Evolutionary conservation across 306 rosid species (phyloP), one percentile per base, ranked within the genome.

Genomic region (Lotus japonicus): DNA sequence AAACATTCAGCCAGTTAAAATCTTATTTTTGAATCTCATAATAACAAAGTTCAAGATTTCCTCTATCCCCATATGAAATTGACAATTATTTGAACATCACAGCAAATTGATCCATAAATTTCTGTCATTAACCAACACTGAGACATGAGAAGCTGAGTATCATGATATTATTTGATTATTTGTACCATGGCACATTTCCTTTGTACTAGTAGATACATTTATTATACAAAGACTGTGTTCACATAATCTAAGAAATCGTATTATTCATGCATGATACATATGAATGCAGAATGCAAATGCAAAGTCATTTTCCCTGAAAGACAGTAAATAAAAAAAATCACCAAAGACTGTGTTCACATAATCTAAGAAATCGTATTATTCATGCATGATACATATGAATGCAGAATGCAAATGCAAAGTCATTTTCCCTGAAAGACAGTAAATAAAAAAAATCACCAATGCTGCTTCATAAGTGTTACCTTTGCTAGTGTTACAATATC

Each of bases 401-500:
- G 57, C 12, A 38, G 28, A 45, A 53, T 17, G 35, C 13, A 57
- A 18, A 61, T 77, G 41, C 48, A 21, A 45, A 46, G 11, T 42
- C 60, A 71, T 35, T 59, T 42, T 21, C 42, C 35, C 45, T 38
- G 28, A 38, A 15, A 60, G 68, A 6, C 57, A 36, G 14, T 2
- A 3, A 26, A 4, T 2, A 12, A 42, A 74, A 46, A 1, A 2
- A 16, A 59, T 33, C 36, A 59, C 31, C 5, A 53, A 48, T 56
- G 58, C n/a, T 52, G 62, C 23, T 38, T 56, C 9, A 53, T 36
- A 35, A 0, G 73, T 43, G 5, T 55, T 66, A 82, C 84, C 86
- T 83, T 83, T 18, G 86, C 86, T 43, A 82, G n/a, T 51, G 86
- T 83, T 28, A 79, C 84, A 61, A 83, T 79, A 63, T 83, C 84